Evolutionary conservation across 1,139 yeast species (phyloP).

Genomic region (Tardiomyces digboiensis): DNA sequence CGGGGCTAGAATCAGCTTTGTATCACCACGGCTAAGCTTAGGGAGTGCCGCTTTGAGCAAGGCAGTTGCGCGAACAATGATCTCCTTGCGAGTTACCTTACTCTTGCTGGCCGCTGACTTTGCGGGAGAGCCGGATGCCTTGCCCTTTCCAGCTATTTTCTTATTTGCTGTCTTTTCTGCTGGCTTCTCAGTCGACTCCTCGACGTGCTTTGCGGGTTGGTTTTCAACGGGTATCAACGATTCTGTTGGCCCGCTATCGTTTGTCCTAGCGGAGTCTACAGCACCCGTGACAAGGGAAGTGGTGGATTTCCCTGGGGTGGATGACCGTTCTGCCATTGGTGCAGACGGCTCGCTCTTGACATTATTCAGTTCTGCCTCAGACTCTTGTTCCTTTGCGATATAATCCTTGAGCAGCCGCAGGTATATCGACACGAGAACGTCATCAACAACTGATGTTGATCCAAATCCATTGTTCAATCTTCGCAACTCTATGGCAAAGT

Average conservation of each 20-base stretch:
- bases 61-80: slow-evolving; percentile 26
- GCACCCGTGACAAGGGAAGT: no score
- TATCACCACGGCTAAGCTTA: slow-evolving; percentile 8
- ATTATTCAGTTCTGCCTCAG: slow-evolving; percentile 8
- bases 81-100: slow-evolving; percentile 28
- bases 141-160: not conserved
- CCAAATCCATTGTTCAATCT: slow-evolving; percentile 76
- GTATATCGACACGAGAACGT: slow-evolving; percentile 56
- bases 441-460: slow-evolving; percentile 71
- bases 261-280: no score
- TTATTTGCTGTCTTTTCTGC: not conserved
- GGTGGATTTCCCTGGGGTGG: no score
- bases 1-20: not conserved
- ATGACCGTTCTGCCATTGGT: no score
- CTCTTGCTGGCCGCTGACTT: slow-evolving; percentile 10
- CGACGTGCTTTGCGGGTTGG: no score
- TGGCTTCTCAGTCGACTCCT: not conserved
- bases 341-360: slow-evolving; percentile 2
- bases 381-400: slow-evolving; percentile 6
- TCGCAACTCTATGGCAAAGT: slow-evolving; percentile 53
- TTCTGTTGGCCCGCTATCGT: no score
- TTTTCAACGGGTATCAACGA: no score
- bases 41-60: slow-evolving; percentile 21
- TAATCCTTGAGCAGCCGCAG: slow-evolving; percentile 34
- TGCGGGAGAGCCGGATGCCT: not conserved